phyloP scores from a whole-genome alignment of 1,284 basidiomycete genomes.

The Trichosporon sp. region DNA sequence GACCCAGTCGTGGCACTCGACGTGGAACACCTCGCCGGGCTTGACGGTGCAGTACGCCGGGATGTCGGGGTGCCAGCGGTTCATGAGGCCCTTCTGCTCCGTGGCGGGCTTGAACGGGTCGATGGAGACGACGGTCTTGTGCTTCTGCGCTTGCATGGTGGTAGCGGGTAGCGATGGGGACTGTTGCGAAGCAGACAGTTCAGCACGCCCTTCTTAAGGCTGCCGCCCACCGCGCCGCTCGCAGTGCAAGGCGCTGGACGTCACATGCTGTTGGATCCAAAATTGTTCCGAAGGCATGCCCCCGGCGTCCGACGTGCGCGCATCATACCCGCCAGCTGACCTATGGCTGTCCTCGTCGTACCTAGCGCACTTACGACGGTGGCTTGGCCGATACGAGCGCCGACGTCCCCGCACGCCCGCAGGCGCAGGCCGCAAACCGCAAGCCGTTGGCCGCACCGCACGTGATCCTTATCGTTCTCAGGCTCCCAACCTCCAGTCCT shows the following conservation, averaged over 20 bases:
- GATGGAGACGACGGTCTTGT: conserved; percentile 9
- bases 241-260: neutral
- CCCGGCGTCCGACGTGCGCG: neutral
- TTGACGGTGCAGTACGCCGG: conserved; percentile 23
- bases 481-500: neutral
- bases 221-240: neutral
- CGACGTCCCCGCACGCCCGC: neutral
- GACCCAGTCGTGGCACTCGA: conserved; percentile 74
- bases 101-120: conserved; percentile 14
- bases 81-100: conserved; percentile 9
- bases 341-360: neutral
- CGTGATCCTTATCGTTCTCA: conserved; percentile 1
- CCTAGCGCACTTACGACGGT: neutral
- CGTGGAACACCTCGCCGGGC: conserved; percentile 60
- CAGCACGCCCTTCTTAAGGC: neutral
- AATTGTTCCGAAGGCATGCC: neutral
- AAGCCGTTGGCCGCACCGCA: too few relatives aligned
- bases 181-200: neutral
- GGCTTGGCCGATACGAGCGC: neutral
- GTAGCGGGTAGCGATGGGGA: neutral
- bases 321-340: neutral
- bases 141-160: neutral
- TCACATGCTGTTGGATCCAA: neutral
- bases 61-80: conserved; percentile 19
- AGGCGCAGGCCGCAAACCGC: neutral